Conservation (phyloP, 495 filamentous ascomycete species). For the Sabuloglossum arenarium region DNA sequence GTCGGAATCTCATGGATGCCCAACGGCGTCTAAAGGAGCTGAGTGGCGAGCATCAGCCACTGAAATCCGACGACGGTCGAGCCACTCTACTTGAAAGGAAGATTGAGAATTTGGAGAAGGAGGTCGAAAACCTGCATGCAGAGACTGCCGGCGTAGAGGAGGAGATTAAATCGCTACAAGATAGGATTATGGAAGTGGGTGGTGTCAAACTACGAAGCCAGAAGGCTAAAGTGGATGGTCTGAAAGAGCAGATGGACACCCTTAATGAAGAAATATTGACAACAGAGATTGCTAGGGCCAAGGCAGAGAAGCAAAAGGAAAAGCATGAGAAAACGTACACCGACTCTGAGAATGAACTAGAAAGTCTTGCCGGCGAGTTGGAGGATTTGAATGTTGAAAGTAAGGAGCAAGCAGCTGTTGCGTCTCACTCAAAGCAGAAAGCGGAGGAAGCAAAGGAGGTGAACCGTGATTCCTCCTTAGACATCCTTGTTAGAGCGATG, state of each 20-base stretch:
- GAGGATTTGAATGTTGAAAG: constrained; percentile 58
- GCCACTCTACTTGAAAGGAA: constrained; percentile 51
- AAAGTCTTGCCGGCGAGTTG: constrained; percentile 44
- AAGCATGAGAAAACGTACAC: constrained; percentile 70
- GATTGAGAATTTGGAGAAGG: constrained; percentile 48
- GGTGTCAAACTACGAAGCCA: constrained; percentile 80
- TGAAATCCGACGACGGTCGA: constrained; percentile 52
- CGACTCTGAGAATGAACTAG: constrained; percentile 57
- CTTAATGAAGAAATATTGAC: constrained; percentile 62
- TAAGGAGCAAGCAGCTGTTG: constrained; percentile 49
- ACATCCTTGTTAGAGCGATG: not conserved
- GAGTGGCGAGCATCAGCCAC: constrained; percentile 52
- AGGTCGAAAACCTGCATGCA: constrained; percentile 56
- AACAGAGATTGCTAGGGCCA: constrained; percentile 66
- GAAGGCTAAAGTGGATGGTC: constrained; percentile 79
- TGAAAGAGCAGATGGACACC: constrained; percentile 67
- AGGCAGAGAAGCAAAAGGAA: constrained; percentile 74
- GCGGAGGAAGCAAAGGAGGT: constrained; percentile 74
- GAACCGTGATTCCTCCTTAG: constrained; percentile 6
- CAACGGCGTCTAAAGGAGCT: constrained; percentile 70
- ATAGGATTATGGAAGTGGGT: constrained; percentile 95
- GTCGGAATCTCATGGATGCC: constrained; percentile 64
- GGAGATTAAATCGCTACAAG: constrained; percentile 76
- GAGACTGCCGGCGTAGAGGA: constrained; percentile 74
- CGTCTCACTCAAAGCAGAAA: constrained; percentile 45